phyloP scores from a whole-genome alignment of 129 eudicot species.

The Flaveria trinervia region DNA sequence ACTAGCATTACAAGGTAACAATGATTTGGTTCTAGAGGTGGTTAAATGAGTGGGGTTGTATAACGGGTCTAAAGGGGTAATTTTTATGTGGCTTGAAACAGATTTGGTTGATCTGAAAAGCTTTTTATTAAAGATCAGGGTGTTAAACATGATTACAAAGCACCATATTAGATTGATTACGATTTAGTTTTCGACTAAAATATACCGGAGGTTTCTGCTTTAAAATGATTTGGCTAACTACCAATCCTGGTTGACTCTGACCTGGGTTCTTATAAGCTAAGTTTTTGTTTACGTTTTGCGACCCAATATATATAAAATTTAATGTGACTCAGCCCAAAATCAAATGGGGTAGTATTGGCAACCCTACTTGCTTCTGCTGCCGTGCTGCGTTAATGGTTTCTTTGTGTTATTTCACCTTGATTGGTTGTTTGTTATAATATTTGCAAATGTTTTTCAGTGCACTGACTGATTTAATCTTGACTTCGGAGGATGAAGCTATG shows the following conservation, averaged over 20 bases:
- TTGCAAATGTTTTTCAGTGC: constrained; percentile 55
- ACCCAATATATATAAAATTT: background rate
- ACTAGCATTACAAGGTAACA: constrained; percentile 52
- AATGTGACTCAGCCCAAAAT: background rate
- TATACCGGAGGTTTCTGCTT: background rate
- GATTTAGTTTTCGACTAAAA: background rate
- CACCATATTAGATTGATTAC: background rate
- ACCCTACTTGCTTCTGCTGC: constrained; percentile 5
- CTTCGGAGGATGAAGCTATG: constrained; percentile 56
- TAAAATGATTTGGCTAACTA: background rate
- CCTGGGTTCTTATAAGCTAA: background rate
- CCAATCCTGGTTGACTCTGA: background rate
- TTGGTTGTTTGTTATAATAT: constrained; percentile 10
- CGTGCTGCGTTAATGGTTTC: constrained; percentile 7
- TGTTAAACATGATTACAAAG: background rate
- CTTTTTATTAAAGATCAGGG: background rate
- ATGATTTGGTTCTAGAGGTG: background rate
- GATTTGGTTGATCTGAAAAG: background rate
- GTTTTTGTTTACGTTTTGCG: background rate
- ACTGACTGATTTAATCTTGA: constrained; percentile 47
- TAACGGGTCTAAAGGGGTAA: background rate
- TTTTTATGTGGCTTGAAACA: background rate
- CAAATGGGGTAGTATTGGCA: background rate
- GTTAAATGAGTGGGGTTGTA: background rate
- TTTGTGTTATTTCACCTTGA: background rate